phyloP scores from a whole-genome alignment of 106 monocot species.

The Narthecium ossifragum region DNA sequence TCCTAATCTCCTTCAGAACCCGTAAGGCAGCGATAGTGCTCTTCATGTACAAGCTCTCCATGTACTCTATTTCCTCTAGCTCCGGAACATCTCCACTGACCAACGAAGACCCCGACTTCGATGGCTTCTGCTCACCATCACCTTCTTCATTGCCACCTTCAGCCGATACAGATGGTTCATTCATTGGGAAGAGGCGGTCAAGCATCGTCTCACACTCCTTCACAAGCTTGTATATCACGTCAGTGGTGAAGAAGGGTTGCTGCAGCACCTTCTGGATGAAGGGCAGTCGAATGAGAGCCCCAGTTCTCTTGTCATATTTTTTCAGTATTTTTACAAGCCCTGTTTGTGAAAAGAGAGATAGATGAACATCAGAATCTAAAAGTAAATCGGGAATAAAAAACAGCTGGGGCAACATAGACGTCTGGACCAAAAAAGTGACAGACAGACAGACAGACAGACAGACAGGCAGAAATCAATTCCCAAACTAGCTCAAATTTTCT shows the following conservation, averaged over 20 bases:
- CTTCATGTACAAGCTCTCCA: slow-evolving; percentile 83
- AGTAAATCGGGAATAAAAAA: no score
- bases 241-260: slow-evolving; percentile 87
- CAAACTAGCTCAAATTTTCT: no score
- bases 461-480: no score
- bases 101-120: slow-evolving; percentile 10
- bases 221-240: slow-evolving; percentile 71
- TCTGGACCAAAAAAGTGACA: no score
- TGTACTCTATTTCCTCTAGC: slow-evolving; percentile 67
- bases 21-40: slow-evolving; percentile 68
- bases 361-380: no score
- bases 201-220: slow-evolving; percentile 81
- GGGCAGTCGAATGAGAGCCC: slow-evolving; percentile 66
- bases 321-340: slow-evolving; percentile 90
- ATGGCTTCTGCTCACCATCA: background rate
- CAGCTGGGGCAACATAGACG: no score
- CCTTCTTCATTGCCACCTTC: slow-evolving; percentile 6
- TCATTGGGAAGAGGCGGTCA: slow-evolving; percentile 49
- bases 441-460: no score
- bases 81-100: slow-evolving; percentile 29
- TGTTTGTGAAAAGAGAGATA: no score
- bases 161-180: slow-evolving; percentile 14
- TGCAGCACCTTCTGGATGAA: slow-evolving; percentile 81
- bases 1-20: slow-evolving; percentile 61
- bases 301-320: slow-evolving; percentile 95